A percentile compares a stretch with the other conserved stretches of the same genome.
phyloP scores from a whole-genome alignment of 768 basidiomycete genomes.

The Hericium rajendrae region DNA sequence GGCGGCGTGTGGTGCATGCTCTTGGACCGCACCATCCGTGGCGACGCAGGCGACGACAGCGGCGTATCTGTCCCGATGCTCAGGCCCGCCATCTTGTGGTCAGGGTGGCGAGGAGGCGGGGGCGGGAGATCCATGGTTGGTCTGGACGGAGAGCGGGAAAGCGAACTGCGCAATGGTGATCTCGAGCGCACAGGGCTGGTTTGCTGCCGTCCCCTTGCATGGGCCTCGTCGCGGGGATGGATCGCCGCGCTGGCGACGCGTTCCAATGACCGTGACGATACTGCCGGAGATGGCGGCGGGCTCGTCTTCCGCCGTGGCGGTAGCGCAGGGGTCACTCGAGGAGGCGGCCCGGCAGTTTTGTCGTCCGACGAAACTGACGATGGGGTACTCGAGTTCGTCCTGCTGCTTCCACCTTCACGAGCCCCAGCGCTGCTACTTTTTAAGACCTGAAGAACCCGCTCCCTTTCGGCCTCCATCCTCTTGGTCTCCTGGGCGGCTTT shows the following conservation, averaged over 20 bases:
- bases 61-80: slow-evolving; percentile 6
- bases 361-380: slow-evolving; percentile 12
- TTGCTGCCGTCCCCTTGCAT: not conserved
- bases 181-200: not conserved
- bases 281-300: slow-evolving; percentile 21
- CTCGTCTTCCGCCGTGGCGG: slow-evolving; percentile 29
- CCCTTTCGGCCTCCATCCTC: slow-evolving; percentile 55
- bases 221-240: not conserved
- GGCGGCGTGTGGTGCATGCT: slow-evolving; percentile 40
- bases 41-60: slow-evolving; percentile 16
- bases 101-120: slow-evolving; percentile 47
- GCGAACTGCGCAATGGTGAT: not conserved
- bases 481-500: slow-evolving; percentile 65
- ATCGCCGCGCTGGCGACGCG: slow-evolving; percentile 32
- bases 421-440: slow-evolving; percentile 40
- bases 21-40: slow-evolving; percentile 41
- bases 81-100: slow-evolving; percentile 28
- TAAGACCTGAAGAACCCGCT: slow-evolving; percentile 61
- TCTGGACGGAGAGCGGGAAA: slow-evolving; percentile 19
- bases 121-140: slow-evolving; percentile 27
- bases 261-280: slow-evolving; percentile 29
- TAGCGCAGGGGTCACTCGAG: slow-evolving; percentile 22
- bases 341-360: slow-evolving; percentile 12
- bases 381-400: slow-evolving; percentile 1
- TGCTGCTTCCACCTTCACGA: slow-evolving; percentile 1